phyloP scores from a whole-genome alignment of 2,329 filamentous ascomycete species.

The Fusarium chuoi region DNA sequence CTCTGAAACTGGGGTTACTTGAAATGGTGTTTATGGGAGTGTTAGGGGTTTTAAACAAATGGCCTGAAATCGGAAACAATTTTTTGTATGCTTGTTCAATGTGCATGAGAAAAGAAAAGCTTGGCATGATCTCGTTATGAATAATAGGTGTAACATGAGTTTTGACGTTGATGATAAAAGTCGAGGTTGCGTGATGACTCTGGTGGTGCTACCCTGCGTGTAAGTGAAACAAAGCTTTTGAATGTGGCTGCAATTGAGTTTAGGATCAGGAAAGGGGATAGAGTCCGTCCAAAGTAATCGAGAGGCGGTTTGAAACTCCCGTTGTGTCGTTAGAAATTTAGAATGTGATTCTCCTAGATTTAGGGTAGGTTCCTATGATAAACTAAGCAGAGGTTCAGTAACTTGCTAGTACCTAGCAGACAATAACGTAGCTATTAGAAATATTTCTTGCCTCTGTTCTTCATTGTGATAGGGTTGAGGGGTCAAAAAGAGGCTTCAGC shows the following conservation, averaged over 20 bases:
- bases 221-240: too few relatives aligned
- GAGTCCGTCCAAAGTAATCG: background rate
- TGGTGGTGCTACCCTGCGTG: background rate
- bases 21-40: conserved; percentile 42
- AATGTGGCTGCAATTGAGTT: background rate
- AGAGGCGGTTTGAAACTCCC: background rate
- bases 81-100: conserved; percentile 38
- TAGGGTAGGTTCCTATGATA: background rate
- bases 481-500: too few relatives aligned
- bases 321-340: background rate
- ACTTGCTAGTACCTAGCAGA: too few relatives aligned
- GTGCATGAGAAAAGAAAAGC: conserved; percentile 21
- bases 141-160: conserved; percentile 30
- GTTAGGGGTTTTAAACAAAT: conserved; percentile 32
- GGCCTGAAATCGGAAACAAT: conserved; percentile 23
- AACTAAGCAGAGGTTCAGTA: background rate
- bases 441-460: too few relatives aligned
- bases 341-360: too few relatives aligned
- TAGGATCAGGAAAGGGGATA: too few relatives aligned
- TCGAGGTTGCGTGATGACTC: background rate
- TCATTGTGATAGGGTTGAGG: too few relatives aligned
- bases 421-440: background rate
- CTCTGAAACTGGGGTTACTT: conserved; percentile 24
- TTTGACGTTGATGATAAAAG: background rate
- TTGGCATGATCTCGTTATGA: conserved; percentile 36